Evolutionary conservation across 228 moss, liverwort and hornwort genomes (phyloP), one percentile per base, ranked within the genome.

Genomic region (Sphagnum magellanicum): DNA sequence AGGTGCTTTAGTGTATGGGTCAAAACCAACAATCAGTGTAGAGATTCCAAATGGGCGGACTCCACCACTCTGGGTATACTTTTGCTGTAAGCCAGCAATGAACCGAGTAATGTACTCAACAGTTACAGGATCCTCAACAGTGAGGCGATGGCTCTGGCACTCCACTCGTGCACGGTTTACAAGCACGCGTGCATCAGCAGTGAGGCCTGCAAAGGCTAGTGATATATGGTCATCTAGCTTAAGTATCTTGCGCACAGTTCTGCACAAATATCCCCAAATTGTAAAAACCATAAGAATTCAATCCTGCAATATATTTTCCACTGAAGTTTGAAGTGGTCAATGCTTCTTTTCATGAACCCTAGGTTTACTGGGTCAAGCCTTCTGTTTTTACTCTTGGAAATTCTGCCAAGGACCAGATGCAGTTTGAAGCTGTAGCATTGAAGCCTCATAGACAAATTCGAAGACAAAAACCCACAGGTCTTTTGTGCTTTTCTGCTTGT

Each of bases 41-140:
- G 97, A 91, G 78, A 93, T 98, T 67, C 97, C 97, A 63, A 90
- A 98, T 47, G 97, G 97, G 63, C 93, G 90, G 10, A 93, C 97
- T 74, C 97, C 93, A 73, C 91, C 91, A 78, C 97, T 93, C 75
- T 98, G 93, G n/a, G 97, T 93, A 49, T 92, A 98, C 78, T 98
- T 98, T 70, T 98, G 97, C 82, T 98, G 97, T 72, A 98, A 81
- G 60, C 97, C 91, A 64, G 91, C 91, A 65, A 98, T 93, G 76
- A 90, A 93, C 46, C 97, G 93, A 60, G 97, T 98, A 72, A 98
- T 98, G 69, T 98, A 98, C 70, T 98, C 93, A 71, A 98, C 97
- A n/a, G 97, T 91, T 48, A 98, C 97, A 63, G 93, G 93, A 69
- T 98, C 91, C 78, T 98, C 97, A 16, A 98, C 93, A 32, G 93